Conservation (phyloP, 2,329 filamentous ascomycete genomes). For the Trichophyton schoenleinii region DNA sequence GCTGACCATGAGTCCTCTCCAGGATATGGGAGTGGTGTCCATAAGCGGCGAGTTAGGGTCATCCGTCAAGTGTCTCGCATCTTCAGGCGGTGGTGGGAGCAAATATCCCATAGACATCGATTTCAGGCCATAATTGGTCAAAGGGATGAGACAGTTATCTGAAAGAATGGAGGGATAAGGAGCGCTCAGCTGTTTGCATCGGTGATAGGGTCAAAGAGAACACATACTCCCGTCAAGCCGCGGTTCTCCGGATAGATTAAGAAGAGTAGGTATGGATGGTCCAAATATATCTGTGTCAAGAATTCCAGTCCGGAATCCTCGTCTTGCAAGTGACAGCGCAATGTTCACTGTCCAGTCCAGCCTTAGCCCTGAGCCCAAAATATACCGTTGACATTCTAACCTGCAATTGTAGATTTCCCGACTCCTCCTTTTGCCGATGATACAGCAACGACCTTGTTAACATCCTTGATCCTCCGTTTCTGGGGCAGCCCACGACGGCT, state of each 20-base stretch:
- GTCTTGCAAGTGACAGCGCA: constrained; percentile 70
- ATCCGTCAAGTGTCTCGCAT: constrained; percentile 34
- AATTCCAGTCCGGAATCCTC: constrained; percentile 71
- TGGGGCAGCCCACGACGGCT: constrained; percentile 70
- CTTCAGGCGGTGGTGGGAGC: constrained; percentile 42
- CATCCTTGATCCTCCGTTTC: constrained; percentile 66
- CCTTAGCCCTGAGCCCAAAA: not conserved
- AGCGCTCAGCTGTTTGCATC: not conserved
- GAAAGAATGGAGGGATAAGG: not conserved
- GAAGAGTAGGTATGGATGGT: constrained; percentile 80
- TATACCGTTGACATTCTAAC: constrained; percentile 33
- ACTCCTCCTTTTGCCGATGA: constrained; percentile 97
- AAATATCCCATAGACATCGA: constrained; percentile 99
- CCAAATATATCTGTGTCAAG: constrained; percentile 96
- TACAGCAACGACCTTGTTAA: constrained; percentile 87
- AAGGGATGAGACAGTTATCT: constrained; percentile 55
- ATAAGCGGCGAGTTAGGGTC: constrained; percentile 23
- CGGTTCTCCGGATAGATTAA: constrained; percentile 70
- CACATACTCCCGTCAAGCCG: constrained; percentile 57
- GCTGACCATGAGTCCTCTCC: constrained; percentile 95
- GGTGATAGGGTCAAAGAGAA: not conserved
- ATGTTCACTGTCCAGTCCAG: constrained; percentile 49
- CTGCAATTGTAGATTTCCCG: constrained; percentile 86
- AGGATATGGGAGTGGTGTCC: constrained; percentile 64
- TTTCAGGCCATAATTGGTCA: constrained; percentile 90